Evolutionary conservation across 2,329 filamentous ascomycete genomes (phyloP).

Genomic region (Fonsecaea nubica): DNA sequence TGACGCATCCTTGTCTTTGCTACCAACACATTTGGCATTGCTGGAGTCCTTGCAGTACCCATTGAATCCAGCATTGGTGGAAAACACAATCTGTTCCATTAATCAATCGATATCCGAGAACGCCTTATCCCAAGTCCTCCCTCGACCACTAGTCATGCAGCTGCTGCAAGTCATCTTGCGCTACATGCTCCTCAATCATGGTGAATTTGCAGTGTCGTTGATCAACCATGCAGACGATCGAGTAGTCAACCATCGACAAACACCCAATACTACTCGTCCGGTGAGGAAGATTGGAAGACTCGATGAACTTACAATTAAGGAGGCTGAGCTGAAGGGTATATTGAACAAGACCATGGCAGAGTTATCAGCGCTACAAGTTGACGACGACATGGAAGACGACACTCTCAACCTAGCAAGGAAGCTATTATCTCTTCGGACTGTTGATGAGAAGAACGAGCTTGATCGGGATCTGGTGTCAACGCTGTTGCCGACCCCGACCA

Average conservation of each 20-base stretch:
- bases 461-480: conserved; percentile 27
- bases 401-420: conserved; percentile 82
- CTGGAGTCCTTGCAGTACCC: conserved; percentile 67
- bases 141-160: conserved; percentile 76
- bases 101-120: conserved; percentile 82
- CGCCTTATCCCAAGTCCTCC: conserved; percentile 80
- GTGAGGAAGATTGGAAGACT: conserved; percentile 47
- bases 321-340: conserved; percentile 81
- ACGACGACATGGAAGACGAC: conserved; percentile 77
- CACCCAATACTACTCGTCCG: conserved; percentile 51
- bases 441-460: conserved; percentile 54
- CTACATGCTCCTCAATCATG: conserved; percentile 84
- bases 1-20: conserved; percentile 41
- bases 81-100: conserved; percentile 75
- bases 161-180: conserved; percentile 78
- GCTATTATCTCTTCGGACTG: conserved; percentile 70
- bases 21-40: conserved; percentile 41
- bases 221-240: conserved; percentile 84
- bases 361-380: conserved; percentile 76
- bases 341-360: conserved; percentile 79
- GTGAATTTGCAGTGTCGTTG: conserved; percentile 88
- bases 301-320: conserved; percentile 74
- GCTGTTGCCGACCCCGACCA: conserved; percentile 77
- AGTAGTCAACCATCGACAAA: conserved; percentile 72
- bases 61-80: conserved; percentile 73